A percentile compares a stretch with the other conserved stretches of the same genome.
phyloP scores from a whole-genome alignment of 2,329 filamentous ascomycete genomes.

The Ceratocystis ficicola region DNA sequence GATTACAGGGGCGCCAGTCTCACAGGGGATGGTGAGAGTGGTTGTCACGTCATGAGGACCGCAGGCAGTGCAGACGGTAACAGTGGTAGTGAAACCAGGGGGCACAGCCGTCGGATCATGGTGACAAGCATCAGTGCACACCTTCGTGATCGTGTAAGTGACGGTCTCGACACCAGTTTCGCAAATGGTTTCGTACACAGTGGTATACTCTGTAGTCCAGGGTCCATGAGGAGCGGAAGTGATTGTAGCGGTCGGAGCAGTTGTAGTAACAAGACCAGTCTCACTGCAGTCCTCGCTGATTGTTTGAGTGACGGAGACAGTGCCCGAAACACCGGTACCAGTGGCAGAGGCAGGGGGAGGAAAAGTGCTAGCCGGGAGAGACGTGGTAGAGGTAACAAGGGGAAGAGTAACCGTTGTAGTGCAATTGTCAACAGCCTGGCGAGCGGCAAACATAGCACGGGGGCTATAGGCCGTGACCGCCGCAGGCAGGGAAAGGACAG shows the following conservation, averaged over 20 bases:
- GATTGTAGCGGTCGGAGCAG: constrained; percentile 2
- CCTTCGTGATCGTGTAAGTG: constrained; percentile 22
- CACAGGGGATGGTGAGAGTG: constrained; percentile 17
- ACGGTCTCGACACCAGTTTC: constrained; percentile 19
- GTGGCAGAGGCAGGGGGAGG: not conserved
- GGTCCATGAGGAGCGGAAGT: not conserved
- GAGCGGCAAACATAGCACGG: constrained; percentile 11
- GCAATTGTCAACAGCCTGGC: constrained; percentile 14
- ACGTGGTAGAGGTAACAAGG: not conserved
- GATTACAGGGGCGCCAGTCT: not conserved
- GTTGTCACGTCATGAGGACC: constrained; percentile 5
- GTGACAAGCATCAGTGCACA: constrained; percentile 16
- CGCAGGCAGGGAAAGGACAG: constrained; percentile 19
- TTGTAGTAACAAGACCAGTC: not conserved
- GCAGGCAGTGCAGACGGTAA: constrained; percentile 12
- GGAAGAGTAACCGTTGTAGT: constrained; percentile 8
- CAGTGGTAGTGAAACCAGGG: constrained; percentile 22
- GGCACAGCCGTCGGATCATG: constrained; percentile 14
- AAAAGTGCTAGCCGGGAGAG: not conserved
- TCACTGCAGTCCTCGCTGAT: not conserved
- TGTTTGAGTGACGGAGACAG: not conserved
- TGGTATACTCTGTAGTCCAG: constrained; percentile 19
- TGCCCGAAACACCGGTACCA: not conserved
- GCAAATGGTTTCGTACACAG: constrained; percentile 20
- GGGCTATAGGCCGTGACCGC: constrained; percentile 17